Base-by-base conservation (phyloP, 345 rosid species). In the Brassica cretica region DNA sequence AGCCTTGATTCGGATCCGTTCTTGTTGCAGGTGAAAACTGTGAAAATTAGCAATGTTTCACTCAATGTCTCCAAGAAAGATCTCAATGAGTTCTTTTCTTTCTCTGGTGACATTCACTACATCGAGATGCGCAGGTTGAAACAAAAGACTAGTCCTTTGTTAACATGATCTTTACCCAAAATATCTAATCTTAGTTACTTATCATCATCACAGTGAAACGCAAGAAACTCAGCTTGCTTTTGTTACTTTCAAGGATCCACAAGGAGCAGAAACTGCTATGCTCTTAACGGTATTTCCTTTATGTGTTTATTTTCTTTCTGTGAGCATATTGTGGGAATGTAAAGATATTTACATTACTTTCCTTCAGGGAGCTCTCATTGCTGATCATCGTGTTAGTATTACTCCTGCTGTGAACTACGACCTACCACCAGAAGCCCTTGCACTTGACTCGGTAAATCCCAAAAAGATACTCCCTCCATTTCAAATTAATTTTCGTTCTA, bases 191-290 rank as follows among this genome's bases (percentile, higher is more conserved):
- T 24, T 78, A 15, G 14, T 77, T 62, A 72, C 63, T 73, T 5
- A 75, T 1, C 3, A 76, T 1, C 3, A 76, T 1, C 81, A 76
- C 90, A 93, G 99, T 35, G 91, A 91, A 74, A 76, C 78, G 15
- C 92, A 88, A 74, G 76, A 56, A n/a, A 85, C 90, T 61, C 96
- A 90, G 77, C 72, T 84, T 78, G 97, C 91, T 0, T 89, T 77
- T 53, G 96, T 94, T 81, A 88, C 96, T 75, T 94, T 90, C 78
- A 92, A 86, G 78, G 96, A 94, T 84, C 33, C 89, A 27, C 92
- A 92, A 78, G 98, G 97, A 4, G 94, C 96, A n/a, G 92, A 89
- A 66, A 94, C 97, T 76, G 97, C 98, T 19, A 84, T 88, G 84
- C 96, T 90, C 77, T 91, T 94, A 77, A 85, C 97, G 85, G 98